Percentiles rank a stretch among this genome's conserved stretches.
Conservation (phyloP, 495 filamentous ascomycete genomes). For the Aspergillus homomorphus region DNA sequence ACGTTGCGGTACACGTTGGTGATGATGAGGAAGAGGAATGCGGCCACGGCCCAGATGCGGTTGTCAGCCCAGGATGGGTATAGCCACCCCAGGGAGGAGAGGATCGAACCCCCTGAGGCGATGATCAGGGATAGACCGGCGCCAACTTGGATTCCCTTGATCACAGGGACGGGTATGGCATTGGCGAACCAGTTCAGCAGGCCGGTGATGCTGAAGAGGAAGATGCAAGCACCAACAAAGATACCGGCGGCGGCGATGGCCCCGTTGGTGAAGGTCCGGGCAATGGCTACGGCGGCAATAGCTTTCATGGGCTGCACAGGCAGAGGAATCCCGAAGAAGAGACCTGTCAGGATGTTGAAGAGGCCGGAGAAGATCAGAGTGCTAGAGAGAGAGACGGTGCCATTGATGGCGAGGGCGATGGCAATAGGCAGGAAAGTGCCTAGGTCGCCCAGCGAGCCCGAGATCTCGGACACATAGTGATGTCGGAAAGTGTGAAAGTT, state of each 20-base stretch:
- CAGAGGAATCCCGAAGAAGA: slow-evolving; percentile 78
- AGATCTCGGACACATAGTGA: slow-evolving; percentile 75
- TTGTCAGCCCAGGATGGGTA: slow-evolving; percentile 66
- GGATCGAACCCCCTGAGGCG: slow-evolving; percentile 63
- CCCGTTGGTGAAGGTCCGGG: slow-evolving; percentile 57
- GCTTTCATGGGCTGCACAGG: slow-evolving; percentile 92
- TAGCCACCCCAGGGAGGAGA: slow-evolving; percentile 56
- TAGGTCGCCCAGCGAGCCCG: slow-evolving; percentile 84
- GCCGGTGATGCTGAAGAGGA: slow-evolving; percentile 74
- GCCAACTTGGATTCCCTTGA: slow-evolving; percentile 93
- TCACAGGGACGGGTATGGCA: slow-evolving; percentile 76
- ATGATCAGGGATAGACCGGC: slow-evolving; percentile 78
- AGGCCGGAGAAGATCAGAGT: slow-evolving; percentile 86
- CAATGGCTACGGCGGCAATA: slow-evolving; percentile 82
- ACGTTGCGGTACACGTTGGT: slow-evolving; percentile 57
- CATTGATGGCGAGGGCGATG: slow-evolving; percentile 71
- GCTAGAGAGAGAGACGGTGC: slow-evolving; percentile 73
- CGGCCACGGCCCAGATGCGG: slow-evolving; percentile 64
- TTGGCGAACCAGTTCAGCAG: slow-evolving; percentile 64
- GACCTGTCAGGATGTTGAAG: slow-evolving; percentile 79
- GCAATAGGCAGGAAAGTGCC: slow-evolving; percentile 88
- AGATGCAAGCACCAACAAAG: slow-evolving; percentile 66
- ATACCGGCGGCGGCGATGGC: slow-evolving; percentile 77
- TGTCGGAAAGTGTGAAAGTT: slow-evolving; percentile 43
- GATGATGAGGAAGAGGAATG: slow-evolving; percentile 64